phyloP scores from a whole-genome alignment of 441 rosid species.

The Geranium incanum region DNA sequence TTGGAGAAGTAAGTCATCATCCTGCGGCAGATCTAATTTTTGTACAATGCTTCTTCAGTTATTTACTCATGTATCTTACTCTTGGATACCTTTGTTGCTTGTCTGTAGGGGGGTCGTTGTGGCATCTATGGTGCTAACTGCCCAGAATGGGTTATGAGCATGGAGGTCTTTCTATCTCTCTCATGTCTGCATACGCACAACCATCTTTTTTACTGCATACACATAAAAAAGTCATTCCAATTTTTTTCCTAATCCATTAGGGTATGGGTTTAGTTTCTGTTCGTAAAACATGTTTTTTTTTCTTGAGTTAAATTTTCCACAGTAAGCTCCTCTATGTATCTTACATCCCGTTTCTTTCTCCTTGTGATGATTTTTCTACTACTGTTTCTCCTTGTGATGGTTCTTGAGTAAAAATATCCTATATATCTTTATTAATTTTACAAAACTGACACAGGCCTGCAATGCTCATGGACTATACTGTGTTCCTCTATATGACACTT shows the following conservation, averaged over 20 bases:
- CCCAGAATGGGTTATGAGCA: conserved; percentile 88
- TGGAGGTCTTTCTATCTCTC: conserved; percentile 58
- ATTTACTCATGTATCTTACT: conserved; percentile 6
- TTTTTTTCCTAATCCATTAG: neutral
- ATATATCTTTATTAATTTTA: conserved; percentile 14
- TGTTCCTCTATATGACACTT: conserved; percentile 88
- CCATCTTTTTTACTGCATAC: neutral
- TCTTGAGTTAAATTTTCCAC: neutral
- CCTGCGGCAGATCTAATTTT: neutral
- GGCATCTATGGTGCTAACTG: conserved; percentile 87
- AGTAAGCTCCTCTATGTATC: neutral
- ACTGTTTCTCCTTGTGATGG: neutral
- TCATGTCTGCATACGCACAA: neutral
- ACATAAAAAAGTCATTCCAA: neutral
- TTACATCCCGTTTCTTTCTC: neutral
- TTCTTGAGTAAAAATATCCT: neutral
- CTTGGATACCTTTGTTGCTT: conserved; percentile 12
- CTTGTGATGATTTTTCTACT: neutral
- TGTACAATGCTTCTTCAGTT: neutral
- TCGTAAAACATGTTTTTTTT: neutral
- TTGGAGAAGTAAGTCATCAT: conserved; percentile 49
- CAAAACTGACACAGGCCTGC: conserved; percentile 66
- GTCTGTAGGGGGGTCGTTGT: conserved; percentile 64
- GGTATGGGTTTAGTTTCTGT: neutral
- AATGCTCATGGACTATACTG: conserved; percentile 91